Conservation (phyloP, 495 filamentous ascomycete species). For the Aspergillus homomorphus region DNA sequence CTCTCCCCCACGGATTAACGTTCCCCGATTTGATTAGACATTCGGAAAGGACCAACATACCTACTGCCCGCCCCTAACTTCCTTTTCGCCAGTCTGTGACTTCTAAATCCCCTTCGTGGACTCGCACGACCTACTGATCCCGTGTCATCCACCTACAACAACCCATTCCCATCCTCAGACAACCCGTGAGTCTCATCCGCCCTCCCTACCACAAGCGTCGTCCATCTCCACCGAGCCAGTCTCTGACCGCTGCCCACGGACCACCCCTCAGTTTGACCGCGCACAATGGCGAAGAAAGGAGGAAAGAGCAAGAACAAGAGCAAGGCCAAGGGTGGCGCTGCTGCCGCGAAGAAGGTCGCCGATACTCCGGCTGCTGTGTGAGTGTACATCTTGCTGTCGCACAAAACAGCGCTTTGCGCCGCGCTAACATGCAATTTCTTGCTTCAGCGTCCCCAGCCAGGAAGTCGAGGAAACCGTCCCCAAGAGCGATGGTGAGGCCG, state of each 20-base stretch:
- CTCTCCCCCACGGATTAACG: slow-evolving; percentile 26
- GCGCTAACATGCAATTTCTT: slow-evolving; percentile 7
- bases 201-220: slow-evolving; percentile 1
- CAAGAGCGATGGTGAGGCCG: slow-evolving; percentile 32
- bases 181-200: slow-evolving; percentile 15
- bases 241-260: slow-evolving; percentile 10
- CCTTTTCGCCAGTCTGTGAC: not conserved
- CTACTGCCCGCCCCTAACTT: slow-evolving; percentile 22
- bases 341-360: slow-evolving; percentile 31
- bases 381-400: slow-evolving; percentile 20
- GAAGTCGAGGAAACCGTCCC: slow-evolving; percentile 41
- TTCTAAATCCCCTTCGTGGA: slow-evolving; percentile 5
- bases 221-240: slow-evolving; percentile 15
- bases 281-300: slow-evolving; percentile 45
- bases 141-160: slow-evolving; percentile 2
- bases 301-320: slow-evolving; percentile 42
- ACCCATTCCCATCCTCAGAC: not conserved
- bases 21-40: slow-evolving; percentile 24
- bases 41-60: slow-evolving; percentile 25
- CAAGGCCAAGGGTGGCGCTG: slow-evolving; percentile 33
- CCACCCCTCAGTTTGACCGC: slow-evolving; percentile 4
- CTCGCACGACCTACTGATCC: not conserved
- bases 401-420: not conserved
- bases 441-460: slow-evolving; percentile 30
- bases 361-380: slow-evolving; percentile 44